These are phyloP conservation scores for Leptodermis oblonga DNA, from an alignment of 257 asterid species.

Conservation along the genomic window DNA sequence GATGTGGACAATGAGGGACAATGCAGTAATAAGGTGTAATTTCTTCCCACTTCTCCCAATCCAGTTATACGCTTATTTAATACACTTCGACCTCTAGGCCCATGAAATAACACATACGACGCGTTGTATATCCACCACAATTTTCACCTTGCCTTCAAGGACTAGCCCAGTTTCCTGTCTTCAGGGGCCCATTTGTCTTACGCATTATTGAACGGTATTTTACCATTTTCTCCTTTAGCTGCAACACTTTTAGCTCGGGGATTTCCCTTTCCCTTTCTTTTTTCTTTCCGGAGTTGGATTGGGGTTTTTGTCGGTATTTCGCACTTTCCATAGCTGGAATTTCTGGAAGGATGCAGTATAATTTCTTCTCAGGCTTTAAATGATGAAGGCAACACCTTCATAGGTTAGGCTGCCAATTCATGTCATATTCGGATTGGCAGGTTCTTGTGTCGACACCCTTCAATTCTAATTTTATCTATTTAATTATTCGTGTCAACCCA, in stretches of 20 bases:
- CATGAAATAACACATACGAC: background rate
- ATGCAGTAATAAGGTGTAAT: slow-evolving; percentile 19
- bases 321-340: background rate
- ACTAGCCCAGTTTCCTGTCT: background rate
- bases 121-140: background rate
- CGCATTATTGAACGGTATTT: background rate
- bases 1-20: slow-evolving; percentile 12
- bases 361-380: slow-evolving; percentile 17
- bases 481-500: too few relatives aligned
- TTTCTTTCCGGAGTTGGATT: background rate
- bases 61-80: background rate
- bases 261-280: too few relatives aligned
- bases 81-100: slow-evolving; percentile 5
- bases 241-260: too few relatives aligned
- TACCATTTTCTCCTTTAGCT: background rate
- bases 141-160: background rate
- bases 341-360: background rate
- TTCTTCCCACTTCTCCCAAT: slow-evolving; percentile 23
- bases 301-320: background rate
- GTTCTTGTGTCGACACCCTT: too few relatives aligned
- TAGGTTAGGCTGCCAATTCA: too few relatives aligned
- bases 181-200: background rate
- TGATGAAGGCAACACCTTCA: background rate
- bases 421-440: too few relatives aligned
- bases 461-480: too few relatives aligned